Base-by-base conservation (phyloP, 768 basidiomycete species). In the Suillus weaverae region DNA sequence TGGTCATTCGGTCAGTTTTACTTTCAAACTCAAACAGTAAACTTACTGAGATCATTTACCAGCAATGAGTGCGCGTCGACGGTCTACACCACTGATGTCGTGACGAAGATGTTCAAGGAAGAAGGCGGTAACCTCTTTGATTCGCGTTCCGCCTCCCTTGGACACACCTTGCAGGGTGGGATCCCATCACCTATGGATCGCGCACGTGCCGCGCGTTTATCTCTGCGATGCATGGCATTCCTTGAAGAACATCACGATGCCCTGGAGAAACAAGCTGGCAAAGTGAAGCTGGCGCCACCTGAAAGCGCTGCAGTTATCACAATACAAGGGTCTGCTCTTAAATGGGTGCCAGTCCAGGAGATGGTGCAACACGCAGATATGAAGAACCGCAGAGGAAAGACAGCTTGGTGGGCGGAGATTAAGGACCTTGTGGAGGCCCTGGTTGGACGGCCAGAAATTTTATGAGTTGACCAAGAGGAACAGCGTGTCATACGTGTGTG, bases 91-190 rank as follows among this genome's bases (percentile, higher is more conserved):
- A 96, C 96, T 8, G 89, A 94, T 9, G 85, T 97, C 62, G 85
- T 99, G 70, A 96, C 91, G 66, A 92, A 92, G 76, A 97, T 99
- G 83, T 79, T 98, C 77, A 90, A 91, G 71, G 97, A 97, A 74
- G 97, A 99, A 77, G 97, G 97, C n/a, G 89, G 89, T 32, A 67
- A 82, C 6, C 81, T 98, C 30, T 99, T 99, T 73, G 97, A 99
- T 78, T 88, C 97, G 22, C 90, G 97, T 56, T 92, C 89, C 22
- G 97, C 97, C n/a, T 91, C 94, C 1, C 86, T 99, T 22, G 97
- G 97, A 18, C 97, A 99, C 79, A 99, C 96, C 5, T 81, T 99
- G 3, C 97, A 99, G 72, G 97, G 97, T 9, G 95, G 95, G 3
- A 88, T 94, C 20, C 97, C 97, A 5, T 97, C 97, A 0, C 97